Evolutionary conservation across 2,329 filamentous ascomycete genomes (phyloP).

Genomic region (Ophiostoma sp.): DNA sequence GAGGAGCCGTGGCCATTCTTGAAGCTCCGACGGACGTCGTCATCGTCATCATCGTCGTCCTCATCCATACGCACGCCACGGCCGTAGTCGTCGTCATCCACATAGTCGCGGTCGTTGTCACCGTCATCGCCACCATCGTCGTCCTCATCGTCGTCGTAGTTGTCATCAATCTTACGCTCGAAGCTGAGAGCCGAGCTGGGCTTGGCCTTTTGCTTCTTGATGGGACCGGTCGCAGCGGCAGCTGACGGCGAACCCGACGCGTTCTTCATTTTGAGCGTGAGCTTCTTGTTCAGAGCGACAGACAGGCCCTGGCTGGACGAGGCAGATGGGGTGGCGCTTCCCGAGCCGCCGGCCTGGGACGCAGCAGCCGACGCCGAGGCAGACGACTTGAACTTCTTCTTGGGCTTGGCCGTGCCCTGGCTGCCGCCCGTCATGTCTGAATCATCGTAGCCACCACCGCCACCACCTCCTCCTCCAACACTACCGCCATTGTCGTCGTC

Average conservation of each 20-base stretch:
- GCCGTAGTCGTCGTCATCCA: constrained; percentile 18
- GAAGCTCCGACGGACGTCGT: constrained; percentile 23
- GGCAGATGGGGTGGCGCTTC: constrained; percentile 27
- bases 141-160: constrained; percentile 25
- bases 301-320: constrained; percentile 28
- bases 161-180: constrained; percentile 44
- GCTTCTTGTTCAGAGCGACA: constrained; percentile 28
- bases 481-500: constrained; percentile 52
- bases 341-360: constrained; percentile 8
- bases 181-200: constrained; percentile 51
- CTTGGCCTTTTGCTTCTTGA: constrained; percentile 59
- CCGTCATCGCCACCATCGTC: constrained; percentile 27
- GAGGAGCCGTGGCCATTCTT: constrained; percentile 17
- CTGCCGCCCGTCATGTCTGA: constrained; percentile 33
- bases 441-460: constrained; percentile 46
- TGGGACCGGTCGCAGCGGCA: constrained; percentile 24
- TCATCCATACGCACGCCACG: not conserved
- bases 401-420: constrained; percentile 40
- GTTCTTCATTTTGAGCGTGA: constrained; percentile 51
- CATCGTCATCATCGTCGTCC: constrained; percentile 22
- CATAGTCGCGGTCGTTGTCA: constrained; percentile 27
- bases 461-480: constrained; percentile 54
- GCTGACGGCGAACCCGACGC: constrained; percentile 36
- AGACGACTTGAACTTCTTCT: constrained; percentile 58
- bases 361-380: constrained; percentile 1